Percentiles rank a stretch among this genome's conserved stretches.
Evolutionary conservation across 1,284 basidiomycete species (phyloP).

Genomic region (Moniliophthora roreri): DNA sequence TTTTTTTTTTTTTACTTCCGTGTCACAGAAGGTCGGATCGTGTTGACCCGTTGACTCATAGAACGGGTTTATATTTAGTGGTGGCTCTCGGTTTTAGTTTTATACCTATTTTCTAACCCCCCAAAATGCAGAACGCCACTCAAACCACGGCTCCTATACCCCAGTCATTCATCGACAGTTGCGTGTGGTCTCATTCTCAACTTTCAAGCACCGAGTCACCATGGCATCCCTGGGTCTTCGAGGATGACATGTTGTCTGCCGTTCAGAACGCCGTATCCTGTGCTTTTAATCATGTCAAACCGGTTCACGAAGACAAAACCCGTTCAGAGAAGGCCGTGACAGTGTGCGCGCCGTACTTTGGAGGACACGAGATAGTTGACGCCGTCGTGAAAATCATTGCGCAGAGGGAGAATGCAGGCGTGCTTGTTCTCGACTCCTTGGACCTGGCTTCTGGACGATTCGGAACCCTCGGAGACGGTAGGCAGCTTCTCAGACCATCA

Average conservation of each 20-base stretch:
- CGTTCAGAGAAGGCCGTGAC: background rate
- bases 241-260: background rate
- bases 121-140: too few species aligned
- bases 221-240: background rate
- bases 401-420: background rate
- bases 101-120: too few species aligned
- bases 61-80: too few species aligned
- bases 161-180: too few species aligned
- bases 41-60: too few species aligned
- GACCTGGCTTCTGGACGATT: background rate
- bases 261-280: background rate
- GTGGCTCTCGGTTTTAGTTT: too few species aligned
- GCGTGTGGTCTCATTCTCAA: too few species aligned
- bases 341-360: background rate
- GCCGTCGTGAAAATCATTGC: background rate
- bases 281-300: background rate
- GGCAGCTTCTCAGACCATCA: background rate
- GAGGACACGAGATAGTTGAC: background rate
- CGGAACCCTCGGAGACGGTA: background rate
- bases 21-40: too few species aligned
- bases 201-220: too few species aligned
- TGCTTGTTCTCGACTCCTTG: background rate
- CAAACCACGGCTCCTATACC: too few species aligned
- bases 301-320: background rate
- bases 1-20: too few species aligned